A percentile compares a stretch with the other conserved stretches of the same genome.
Conservation (phyloP, 148 eudicot species). For the Chenopodium quinoa region DNA sequence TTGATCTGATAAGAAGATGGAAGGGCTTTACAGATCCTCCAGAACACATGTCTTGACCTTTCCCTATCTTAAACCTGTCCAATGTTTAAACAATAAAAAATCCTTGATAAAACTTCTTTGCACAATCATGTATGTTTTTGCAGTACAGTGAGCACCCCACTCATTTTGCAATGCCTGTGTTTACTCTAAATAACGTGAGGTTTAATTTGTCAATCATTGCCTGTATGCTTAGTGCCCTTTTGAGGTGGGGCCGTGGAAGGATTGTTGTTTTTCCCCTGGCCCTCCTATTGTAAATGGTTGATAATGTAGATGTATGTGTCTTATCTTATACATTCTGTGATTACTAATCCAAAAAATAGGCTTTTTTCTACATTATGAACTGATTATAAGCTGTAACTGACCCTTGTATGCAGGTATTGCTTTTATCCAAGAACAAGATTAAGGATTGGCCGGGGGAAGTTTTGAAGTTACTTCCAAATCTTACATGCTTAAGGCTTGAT, state of each 20-base stretch:
- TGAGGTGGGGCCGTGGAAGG: neutral
- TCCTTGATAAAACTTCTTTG: neutral
- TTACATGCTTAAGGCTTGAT: slow-evolving; percentile 81
- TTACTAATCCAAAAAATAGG: neutral
- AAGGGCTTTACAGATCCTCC: neutral
- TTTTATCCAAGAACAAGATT: slow-evolving; percentile 90
- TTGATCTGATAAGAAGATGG: neutral
- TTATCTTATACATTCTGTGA: neutral
- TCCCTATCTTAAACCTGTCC: neutral
- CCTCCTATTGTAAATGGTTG: neutral
- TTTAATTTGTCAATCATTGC: neutral
- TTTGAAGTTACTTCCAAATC: slow-evolving; percentile 66
- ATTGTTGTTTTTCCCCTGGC: neutral
- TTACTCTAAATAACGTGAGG: neutral
- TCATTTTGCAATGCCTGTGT: too few species aligned
- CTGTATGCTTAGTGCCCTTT: neutral
- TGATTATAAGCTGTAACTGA: neutral
- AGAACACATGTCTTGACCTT: neutral
- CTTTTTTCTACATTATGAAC: too few species aligned
- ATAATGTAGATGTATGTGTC: neutral
- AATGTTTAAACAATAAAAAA: too few species aligned
- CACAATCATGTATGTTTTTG: neutral
- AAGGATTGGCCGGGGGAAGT: slow-evolving; percentile 81
- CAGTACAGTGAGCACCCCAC: neutral
- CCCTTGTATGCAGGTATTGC: slow-evolving; percentile 59